These are phyloP conservation scores for Penicillium sp. DNA, from an alignment of 2,329 filamentous ascomycete genomes.

Conservation along the genomic window DNA sequence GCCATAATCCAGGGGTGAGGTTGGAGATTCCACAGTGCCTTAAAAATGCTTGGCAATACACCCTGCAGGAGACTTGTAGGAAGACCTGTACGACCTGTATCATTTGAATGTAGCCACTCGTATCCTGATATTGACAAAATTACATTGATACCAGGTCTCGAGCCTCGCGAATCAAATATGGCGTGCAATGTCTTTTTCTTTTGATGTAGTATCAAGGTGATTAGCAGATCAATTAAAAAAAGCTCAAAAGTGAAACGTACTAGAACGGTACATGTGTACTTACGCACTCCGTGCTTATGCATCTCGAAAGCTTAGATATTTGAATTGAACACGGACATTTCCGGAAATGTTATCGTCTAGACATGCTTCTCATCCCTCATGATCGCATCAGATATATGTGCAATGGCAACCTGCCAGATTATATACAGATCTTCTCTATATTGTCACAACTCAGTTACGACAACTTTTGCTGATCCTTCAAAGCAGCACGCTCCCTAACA, in stretches of 20 bases:
- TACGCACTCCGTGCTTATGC: background rate
- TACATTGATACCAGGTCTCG: background rate
- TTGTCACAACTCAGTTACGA: background rate
- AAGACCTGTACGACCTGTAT: background rate
- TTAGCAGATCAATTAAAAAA: background rate
- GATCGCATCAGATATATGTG: background rate
- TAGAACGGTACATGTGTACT: background rate
- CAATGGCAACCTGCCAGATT: background rate
- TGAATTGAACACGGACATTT: background rate
- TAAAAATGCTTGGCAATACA: slow-evolving; percentile 2
- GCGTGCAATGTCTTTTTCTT: no score
- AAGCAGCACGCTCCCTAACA: slow-evolving; percentile 11
- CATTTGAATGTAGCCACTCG: background rate
- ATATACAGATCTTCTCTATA: background rate
- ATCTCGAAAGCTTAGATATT: background rate
- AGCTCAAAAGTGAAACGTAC: background rate
- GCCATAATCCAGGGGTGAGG: background rate
- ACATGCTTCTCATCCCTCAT: background rate
- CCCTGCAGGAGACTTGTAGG: background rate
- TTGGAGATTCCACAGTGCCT: background rate
- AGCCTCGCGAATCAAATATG: background rate
- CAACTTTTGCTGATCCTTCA: background rate
- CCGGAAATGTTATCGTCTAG: background rate
- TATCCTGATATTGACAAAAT: background rate
- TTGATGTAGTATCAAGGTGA: background rate